These are phyloP conservation scores for Neltuma alba DNA, from an alignment of 306 rosid species.

Conservation along the genomic window DNA sequence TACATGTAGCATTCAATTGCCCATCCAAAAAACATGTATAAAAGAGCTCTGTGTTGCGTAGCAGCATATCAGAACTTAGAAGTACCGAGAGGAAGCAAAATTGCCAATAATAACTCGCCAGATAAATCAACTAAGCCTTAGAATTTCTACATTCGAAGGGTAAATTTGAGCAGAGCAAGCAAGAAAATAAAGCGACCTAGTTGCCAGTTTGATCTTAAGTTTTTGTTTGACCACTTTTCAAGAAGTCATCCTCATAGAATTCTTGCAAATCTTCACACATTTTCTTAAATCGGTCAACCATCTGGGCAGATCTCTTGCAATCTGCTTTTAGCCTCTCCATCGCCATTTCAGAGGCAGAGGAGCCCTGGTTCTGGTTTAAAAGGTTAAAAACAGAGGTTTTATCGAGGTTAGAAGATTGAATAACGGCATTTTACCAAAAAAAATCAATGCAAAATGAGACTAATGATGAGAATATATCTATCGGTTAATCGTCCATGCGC, in stretches of 20 bases:
- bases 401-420: slow-evolving; percentile 15
- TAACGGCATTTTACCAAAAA: neutral
- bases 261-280: slow-evolving; percentile 70
- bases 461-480: neutral
- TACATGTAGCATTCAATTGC: neutral
- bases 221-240: slow-evolving; percentile 46
- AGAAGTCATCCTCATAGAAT: slow-evolving; percentile 62
- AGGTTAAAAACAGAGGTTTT: slow-evolving; percentile 23
- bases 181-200: slow-evolving; percentile 32
- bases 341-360: slow-evolving; percentile 78
- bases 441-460: neutral
- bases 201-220: slow-evolving; percentile 39
- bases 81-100: neutral
- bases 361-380: slow-evolving; percentile 64
- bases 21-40: neutral
- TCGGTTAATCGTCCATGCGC: neutral
- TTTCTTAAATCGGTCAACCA: slow-evolving; percentile 63
- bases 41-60: neutral
- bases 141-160: slow-evolving; percentile 11
- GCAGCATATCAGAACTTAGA: neutral
- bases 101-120: neutral
- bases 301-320: slow-evolving; percentile 52
- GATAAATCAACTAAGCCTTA: neutral
- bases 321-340: slow-evolving; percentile 63
- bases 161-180: neutral